phyloP scores from a whole-genome alignment of 1,284 basidiomycete species.

The Chalciporus sp. region DNA sequence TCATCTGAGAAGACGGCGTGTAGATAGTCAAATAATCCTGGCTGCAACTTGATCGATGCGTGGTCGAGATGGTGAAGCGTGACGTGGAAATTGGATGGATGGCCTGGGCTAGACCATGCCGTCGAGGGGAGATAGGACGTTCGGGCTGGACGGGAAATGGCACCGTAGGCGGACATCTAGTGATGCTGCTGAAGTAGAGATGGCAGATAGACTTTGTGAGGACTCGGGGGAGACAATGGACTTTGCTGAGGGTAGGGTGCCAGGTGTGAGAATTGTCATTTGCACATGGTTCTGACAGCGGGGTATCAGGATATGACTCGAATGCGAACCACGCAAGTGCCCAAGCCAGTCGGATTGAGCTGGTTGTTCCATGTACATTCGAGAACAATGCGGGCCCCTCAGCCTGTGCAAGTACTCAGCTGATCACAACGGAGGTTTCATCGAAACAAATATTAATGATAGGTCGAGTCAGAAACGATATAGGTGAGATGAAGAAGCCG shows the following conservation, averaged over 20 bases:
- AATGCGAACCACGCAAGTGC: neutral
- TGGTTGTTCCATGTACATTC: no score
- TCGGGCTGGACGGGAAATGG: slow-evolving; percentile 34
- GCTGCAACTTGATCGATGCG: slow-evolving; percentile 41
- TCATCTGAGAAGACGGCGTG: slow-evolving; percentile 69
- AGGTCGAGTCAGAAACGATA: neutral
- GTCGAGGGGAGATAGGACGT: slow-evolving; percentile 37
- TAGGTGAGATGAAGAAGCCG: neutral
- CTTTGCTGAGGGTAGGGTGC: neutral
- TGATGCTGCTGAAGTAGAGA: neutral
- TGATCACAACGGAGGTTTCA: slow-evolving; percentile 7
- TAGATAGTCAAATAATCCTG: slow-evolving; percentile 65
- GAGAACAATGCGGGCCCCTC: neutral
- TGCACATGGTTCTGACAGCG: neutral
- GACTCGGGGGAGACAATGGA: no score
- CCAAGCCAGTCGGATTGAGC: no score
- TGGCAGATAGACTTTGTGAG: neutral
- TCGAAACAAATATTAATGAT: neutral
- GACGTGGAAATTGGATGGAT: slow-evolving; percentile 27
- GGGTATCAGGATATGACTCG: neutral
- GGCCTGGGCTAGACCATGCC: slow-evolving; percentile 29
- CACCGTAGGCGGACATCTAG: slow-evolving; percentile 49
- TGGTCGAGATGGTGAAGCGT: slow-evolving; percentile 68
- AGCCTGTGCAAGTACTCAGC: neutral
- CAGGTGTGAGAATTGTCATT: neutral